These are phyloP conservation scores for Calocera viscosa DNA, from an alignment of 768 basidiomycete genomes.

Conservation along the genomic window DNA sequence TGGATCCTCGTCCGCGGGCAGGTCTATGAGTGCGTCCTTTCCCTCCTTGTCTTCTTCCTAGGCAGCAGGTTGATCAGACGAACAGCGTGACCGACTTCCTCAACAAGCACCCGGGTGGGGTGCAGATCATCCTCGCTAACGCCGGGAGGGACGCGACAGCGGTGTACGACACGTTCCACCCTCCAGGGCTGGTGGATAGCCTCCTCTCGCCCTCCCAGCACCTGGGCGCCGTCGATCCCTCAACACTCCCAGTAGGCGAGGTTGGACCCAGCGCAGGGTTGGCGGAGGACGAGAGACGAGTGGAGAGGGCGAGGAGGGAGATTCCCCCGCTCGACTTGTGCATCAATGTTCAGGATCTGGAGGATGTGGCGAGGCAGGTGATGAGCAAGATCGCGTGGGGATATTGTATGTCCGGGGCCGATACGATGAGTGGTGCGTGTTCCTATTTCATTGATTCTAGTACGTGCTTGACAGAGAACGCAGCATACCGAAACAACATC, in stretches of 20 bases:
- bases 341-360: not conserved
- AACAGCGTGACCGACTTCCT: constrained; percentile 58
- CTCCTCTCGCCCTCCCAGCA: not conserved
- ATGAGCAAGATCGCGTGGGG: constrained; percentile 89
- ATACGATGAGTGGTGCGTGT: constrained; percentile 59
- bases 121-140: constrained; percentile 73
- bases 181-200: not conserved
- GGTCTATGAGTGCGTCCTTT: not conserved
- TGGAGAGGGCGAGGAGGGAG: not conserved
- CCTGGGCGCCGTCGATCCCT: not conserved
- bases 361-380: constrained; percentile 55
- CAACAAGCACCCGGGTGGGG: constrained; percentile 54
- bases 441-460: not conserved
- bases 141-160: constrained; percentile 84
- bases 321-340: not conserved
- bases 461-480: not conserved
- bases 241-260: not conserved
- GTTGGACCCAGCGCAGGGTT: not conserved
- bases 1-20: constrained; percentile 79
- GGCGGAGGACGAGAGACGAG: not conserved
- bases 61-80: constrained; percentile 51
- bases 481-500: constrained; percentile 18
- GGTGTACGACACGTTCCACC: constrained; percentile 20
- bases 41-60: not conserved
- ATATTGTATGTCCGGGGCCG: constrained; percentile 91